Base-by-base conservation (phyloP, 371 early-diverging fungal genomes). In the Basidiobolus heterosporus region DNA sequence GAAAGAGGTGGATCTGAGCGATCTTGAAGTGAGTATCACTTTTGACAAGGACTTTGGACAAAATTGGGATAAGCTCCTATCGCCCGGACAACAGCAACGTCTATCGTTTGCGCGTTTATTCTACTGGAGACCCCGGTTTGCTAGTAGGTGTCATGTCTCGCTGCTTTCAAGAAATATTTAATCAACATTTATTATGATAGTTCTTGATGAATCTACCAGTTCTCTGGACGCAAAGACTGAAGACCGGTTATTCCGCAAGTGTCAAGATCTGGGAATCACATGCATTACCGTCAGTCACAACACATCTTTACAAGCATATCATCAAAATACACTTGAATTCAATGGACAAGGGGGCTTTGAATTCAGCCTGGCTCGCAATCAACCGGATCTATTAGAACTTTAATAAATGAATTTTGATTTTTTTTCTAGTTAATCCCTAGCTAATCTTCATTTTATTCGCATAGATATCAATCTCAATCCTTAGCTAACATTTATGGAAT, bases 61-160 rank as follows among this genome's bases (percentile, higher is more conserved):
- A 43, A 70, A 74, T 36, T 86, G 85, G 84, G 55, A 57, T 47
- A 70, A 65, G 48, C 60, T 73, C 49, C 60, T 86, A 30, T 84
- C 83, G 5, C 85, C 87, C 13, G 85, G 87, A 42, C 85, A 86
- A 57, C 73, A 73, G 51, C 85, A 86, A 47, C 67, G 70, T 22
- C 51, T 86, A 38, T 70, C 78, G 2, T 68, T 84, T 61, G 80
- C 79, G 3, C 65, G 87, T 16, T 49, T 81, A 4, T 65, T 86
- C 50, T 75, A 70, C 47, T 69, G 72, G 57, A 57, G 61, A 6
- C 87, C 85, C 1, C 44, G 53, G 19, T 83, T 82, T 69, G 81
- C 80, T 39, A 63, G 76, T 72, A 72, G 50, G 53, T 38, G 30
- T 35, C 16, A 13, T 9, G 21, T 3, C 11, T n/a, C 2, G n/a